Percentiles rank a stretch among this genome's conserved stretches.
These are phyloP conservation scores for Trametes cinnabarina DNA, from an alignment of 768 basidiomycete species.

Conservation along the genomic window DNA sequence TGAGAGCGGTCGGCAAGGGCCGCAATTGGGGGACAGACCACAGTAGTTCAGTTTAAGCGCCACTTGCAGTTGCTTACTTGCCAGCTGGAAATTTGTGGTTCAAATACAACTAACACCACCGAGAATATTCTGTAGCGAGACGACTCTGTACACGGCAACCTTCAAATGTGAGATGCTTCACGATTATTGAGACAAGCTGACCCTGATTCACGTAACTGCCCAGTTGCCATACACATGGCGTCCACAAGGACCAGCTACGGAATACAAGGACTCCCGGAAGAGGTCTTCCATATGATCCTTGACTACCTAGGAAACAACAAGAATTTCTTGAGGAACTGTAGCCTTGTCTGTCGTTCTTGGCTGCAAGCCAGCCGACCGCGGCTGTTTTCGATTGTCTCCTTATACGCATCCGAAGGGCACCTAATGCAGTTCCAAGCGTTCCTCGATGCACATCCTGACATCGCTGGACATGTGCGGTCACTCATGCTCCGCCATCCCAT, in stretches of 20 bases:
- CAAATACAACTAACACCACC: too few species aligned
- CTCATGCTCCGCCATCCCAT: constrained; percentile 4
- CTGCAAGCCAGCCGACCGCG: constrained; percentile 1
- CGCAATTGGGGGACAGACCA: too few species aligned
- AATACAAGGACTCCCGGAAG: constrained; percentile 2
- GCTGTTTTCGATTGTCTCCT: not conserved
- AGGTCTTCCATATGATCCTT: constrained; percentile 6
- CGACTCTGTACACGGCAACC: too few species aligned
- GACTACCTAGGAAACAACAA: constrained; percentile 3
- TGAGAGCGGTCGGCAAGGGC: too few species aligned
- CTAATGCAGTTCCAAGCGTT: not conserved
- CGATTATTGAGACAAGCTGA: too few species aligned
- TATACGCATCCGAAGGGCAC: not conserved
- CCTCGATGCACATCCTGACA: not conserved
- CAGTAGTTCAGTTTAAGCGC: too few species aligned
- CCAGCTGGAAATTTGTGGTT: too few species aligned
- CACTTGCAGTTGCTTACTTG: too few species aligned
- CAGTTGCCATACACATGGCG: not conserved
- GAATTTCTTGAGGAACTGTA: not conserved
- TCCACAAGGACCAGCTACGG: not conserved
- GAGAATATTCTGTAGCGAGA: too few species aligned
- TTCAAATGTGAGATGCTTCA: too few species aligned
- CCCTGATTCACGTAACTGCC: not conserved
- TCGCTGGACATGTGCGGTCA: not conserved
- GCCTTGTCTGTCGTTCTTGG: constrained; percentile 7